A percentile compares a stretch with the other conserved stretches of the same genome.
Evolutionary conservation across 2,329 filamentous ascomycete species (phyloP).

Genomic region (Pleurostoma richardsiae): DNA sequence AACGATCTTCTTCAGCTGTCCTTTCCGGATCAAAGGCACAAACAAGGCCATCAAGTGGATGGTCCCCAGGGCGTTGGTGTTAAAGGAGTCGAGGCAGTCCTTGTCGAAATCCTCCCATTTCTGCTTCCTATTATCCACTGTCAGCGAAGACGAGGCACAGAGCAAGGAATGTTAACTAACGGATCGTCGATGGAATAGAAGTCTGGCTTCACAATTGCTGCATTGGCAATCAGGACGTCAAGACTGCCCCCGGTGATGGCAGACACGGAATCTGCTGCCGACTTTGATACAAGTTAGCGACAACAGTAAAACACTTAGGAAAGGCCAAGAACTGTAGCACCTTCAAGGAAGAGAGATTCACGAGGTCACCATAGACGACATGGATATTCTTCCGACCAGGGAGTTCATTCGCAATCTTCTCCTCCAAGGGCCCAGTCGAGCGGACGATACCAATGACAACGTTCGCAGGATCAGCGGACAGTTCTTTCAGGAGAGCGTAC

Average conservation of each 20-base stretch:
- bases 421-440: too few relatives aligned
- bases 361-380: not conserved
- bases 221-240: not conserved
- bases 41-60: conserved; percentile 46
- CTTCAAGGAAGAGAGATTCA: not conserved
- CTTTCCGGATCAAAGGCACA: conserved; percentile 41
- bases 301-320: too few relatives aligned
- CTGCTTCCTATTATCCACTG: conserved; percentile 10
- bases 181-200: not conserved
- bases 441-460: not conserved
- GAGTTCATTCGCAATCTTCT: not conserved
- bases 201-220: not conserved
- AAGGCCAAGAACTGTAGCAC: not conserved
- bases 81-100: conserved; percentile 22
- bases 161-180: not conserved
- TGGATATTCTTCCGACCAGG: not conserved
- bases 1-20: conserved; percentile 45
- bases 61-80: conserved; percentile 41
- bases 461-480: not conserved
- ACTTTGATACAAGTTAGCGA: not conserved
- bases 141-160: not conserved
- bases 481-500: not conserved
- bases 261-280: not conserved
- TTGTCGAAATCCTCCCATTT: conserved; percentile 23
- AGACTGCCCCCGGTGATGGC: not conserved